Base-by-base conservation (phyloP, 345 rosid species). In the Trapa incisa region DNA sequence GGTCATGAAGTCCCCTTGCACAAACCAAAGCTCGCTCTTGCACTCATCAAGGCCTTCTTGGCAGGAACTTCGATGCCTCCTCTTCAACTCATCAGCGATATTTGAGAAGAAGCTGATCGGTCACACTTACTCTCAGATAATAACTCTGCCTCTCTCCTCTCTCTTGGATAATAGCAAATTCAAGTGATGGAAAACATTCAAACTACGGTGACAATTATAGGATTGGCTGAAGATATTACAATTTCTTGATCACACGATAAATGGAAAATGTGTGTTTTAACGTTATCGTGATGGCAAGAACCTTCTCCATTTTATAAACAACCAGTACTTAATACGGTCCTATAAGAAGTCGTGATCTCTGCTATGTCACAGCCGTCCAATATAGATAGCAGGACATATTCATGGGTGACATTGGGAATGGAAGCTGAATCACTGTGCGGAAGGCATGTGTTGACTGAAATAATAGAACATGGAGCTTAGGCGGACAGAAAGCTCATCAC, bases 1-100 rank as follows among this genome's bases (percentile, higher is more conserved):
- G 98, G 97, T 4, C 97, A 90, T 68, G 97, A 93, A 81, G 97
- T 89, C 37, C 94, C 98, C 39, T 76, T 89, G 75, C 98, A 93
- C 72, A 85, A 73, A 79, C 97, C 96, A 0, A 83, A 86, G 74
- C 84, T 80, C 22, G 92, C 95, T 66, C 94, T 90, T 69, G 65
- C 81, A 11, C 89, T 93, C 65, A 43, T 88, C 84, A 86, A 88
- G 73, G 72, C 92, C 33, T 93, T 90, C 83, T 71, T 88, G 69
- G 79, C 92, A 11, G 96, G 88, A 81, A 64, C 80, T 43, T 75
- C 88, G 1, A 73, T 87, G 88, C 80, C 89, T 1, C 61, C 54
- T 32, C 73, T 54, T 50, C 67, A 72, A 39, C 80, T 68, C 60
- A 69, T 75, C 68, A 72, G 71, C 29, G 85, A 76, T 71, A 74